A percentile compares a stretch with the other conserved stretches of the same genome.
Evolutionary conservation across 176 grass and related monocot species (phyloP).

Genomic region (Stipa capillata): DNA sequence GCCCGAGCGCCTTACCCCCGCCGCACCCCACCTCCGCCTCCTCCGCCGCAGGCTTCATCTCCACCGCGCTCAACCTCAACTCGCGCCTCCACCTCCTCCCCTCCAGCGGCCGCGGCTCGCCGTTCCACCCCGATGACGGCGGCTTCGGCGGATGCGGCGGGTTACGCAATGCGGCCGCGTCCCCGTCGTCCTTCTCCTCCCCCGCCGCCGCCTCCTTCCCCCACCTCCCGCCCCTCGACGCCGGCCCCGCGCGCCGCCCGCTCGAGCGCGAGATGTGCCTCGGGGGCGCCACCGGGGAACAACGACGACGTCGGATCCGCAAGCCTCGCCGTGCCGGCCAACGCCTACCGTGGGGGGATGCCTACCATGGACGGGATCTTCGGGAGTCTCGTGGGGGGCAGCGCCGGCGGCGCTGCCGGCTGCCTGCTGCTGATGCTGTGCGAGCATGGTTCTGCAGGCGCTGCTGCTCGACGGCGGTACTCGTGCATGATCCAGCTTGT

Average conservation of each 20-base stretch:
- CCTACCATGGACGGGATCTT: too few relatives aligned
- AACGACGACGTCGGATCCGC: too few relatives aligned
- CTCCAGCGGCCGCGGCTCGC: not conserved
- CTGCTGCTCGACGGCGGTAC: too few relatives aligned
- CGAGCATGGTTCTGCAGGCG: too few relatives aligned
- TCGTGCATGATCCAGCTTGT: constrained; percentile 95
- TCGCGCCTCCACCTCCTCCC: constrained; percentile 19
- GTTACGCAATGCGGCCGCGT: constrained; percentile 24
- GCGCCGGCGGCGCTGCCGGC: too few relatives aligned
- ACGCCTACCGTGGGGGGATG: too few relatives aligned
- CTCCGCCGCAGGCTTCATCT: not conserved
- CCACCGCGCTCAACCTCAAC: constrained; percentile 47
- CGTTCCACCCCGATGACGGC: not conserved
- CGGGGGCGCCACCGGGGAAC: not conserved
- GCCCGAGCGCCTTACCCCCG: constrained; percentile 26
- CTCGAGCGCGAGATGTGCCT: constrained; percentile 18
- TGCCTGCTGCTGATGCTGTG: too few relatives aligned
- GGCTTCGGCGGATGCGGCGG: not conserved
- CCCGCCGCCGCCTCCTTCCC: not conserved
- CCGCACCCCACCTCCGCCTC: not conserved
- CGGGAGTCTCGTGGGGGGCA: too few relatives aligned
- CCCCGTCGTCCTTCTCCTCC: constrained; percentile 8
- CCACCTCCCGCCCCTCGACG: not conserved
- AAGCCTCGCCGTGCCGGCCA: too few relatives aligned
- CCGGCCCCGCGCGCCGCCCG: not conserved